Evolutionary conservation across 1,139 yeast genomes (phyloP), one percentile per base, ranked within the genome.

Genomic region (Yamadazyma aaseri): DNA sequence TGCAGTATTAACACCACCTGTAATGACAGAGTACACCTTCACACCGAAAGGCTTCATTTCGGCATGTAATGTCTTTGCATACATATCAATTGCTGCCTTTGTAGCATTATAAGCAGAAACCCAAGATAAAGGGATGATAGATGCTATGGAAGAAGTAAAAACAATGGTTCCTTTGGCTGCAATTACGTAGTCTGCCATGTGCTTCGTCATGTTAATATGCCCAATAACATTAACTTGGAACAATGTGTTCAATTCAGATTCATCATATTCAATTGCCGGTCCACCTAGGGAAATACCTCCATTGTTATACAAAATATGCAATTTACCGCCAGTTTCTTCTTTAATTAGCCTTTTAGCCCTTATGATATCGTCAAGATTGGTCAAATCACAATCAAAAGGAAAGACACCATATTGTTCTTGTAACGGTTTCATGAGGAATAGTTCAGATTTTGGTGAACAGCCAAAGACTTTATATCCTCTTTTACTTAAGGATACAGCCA

Each of bases 1-100:
- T 10, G 57, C 62, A n/a, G 71, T 64, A 32, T 64, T 52, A 3
- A 66, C 71, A 3, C 66, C 70, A 2, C 73, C 71, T 6, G 71
- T 63, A 26, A 65, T 61, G 6, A 65, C 57, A 29, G 60, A 52
- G 41, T 63, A 41, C 10, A 46, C 50, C 27, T 35, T 63, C 6
- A 66, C 72, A 1, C 62, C 69, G 35, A 62, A 61, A 0, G 71
- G 71, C 34, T 46, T 40, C 60, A 46, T 22, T 33, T 46, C 50
- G 1, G 35, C 33, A 10, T 34, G 40, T 22, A 46, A 38, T 2
- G 44, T 37, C 25, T 42, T 45, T 10, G 49, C 49, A 28, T 46
- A 46, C 42, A 39, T 38, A 24, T 46, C 31, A 16, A 46, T 45
- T 3, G 48, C 50, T 12, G 50, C 50, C 42, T 66, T 65, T 26